phyloP scores from a whole-genome alignment of 257 asterid species.

The Paulownia fortunei region DNA sequence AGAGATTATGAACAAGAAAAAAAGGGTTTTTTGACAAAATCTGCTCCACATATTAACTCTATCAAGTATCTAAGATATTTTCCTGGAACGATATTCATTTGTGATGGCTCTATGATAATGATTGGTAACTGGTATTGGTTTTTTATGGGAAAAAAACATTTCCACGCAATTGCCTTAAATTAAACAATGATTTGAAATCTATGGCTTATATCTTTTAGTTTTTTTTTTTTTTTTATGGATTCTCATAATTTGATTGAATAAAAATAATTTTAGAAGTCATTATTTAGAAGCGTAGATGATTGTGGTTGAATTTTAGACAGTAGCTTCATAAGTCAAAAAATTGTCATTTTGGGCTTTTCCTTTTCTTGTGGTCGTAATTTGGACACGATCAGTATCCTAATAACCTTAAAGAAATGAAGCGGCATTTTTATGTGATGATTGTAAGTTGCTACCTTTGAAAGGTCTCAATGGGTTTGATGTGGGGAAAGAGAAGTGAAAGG shows the following conservation, averaged over 20 bases:
- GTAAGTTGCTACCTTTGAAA: not conserved
- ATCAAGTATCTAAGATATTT: constrained; percentile 13
- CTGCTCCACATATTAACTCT: not conserved
- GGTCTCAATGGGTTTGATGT: too few species aligned
- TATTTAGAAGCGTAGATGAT: not conserved
- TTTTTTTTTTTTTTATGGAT: not conserved
- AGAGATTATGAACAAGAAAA: not conserved
- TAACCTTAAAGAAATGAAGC: not conserved
- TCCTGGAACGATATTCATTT: not conserved
- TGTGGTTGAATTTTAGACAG: not conserved
- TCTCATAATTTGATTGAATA: not conserved
- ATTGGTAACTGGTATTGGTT: not conserved
- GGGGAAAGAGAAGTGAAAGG: too few species aligned
- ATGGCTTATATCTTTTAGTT: not conserved
- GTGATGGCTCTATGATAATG: not conserved
- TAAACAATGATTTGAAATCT: not conserved
- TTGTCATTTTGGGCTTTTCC: not conserved
- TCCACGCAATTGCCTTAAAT: too few species aligned
- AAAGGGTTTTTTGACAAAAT: not conserved
- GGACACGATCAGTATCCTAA: not conserved
- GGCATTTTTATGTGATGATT: not conserved
- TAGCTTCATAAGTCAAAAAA: not conserved
- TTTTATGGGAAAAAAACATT: too few species aligned
- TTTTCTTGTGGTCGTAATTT: not conserved
- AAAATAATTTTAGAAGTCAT: not conserved